Percentiles rank a stretch among this genome's conserved stretches.
Evolutionary conservation across 768 basidiomycete species (phyloP).

Genomic region (Auricularia sp.): DNA sequence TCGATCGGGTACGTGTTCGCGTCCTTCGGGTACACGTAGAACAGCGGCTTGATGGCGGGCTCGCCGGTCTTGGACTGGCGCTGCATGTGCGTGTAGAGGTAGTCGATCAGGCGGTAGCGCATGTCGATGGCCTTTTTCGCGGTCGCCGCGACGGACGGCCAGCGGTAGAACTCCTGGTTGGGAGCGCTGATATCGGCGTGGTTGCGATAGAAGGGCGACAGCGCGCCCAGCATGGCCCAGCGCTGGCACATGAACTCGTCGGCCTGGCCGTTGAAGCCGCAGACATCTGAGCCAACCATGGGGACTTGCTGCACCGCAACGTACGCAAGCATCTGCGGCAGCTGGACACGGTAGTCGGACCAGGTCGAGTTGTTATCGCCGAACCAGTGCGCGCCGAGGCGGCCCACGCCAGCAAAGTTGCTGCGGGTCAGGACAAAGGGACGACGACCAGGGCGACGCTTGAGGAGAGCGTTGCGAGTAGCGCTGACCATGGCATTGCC

Average conservation of each 20-base stretch:
- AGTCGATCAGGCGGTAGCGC: conserved; percentile 43
- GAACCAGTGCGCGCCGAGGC: conserved; percentile 62
- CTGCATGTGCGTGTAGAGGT: conserved; percentile 64
- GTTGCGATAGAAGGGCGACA: conserved; percentile 73
- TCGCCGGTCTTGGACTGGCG: conserved; percentile 46
- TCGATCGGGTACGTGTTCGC: conserved; percentile 47
- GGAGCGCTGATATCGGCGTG: conserved; percentile 9
- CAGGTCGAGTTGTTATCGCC: conserved; percentile 55
- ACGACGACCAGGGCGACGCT: conserved; percentile 48
- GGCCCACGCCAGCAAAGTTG: conserved; percentile 59
- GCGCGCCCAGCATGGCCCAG: conserved; percentile 69
- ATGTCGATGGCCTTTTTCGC: conserved; percentile 51
- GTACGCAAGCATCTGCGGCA: conserved; percentile 59
- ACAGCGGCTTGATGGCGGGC: conserved; percentile 53
- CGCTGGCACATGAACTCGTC: conserved; percentile 61
- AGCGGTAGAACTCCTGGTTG: conserved; percentile 58
- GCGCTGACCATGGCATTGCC: conserved; percentile 62
- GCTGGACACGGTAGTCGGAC: conserved; percentile 48
- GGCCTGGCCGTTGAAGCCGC: conserved; percentile 55
- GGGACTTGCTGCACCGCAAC: conserved; percentile 56
- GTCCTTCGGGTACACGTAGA: conserved; percentile 60
- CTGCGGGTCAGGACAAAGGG: conserved; percentile 63
- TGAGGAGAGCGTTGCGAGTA: conserved; percentile 51
- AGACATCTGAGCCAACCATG: conserved; percentile 70
- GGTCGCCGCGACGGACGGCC: conserved; percentile 45